Evolutionary conservation across 2,329 filamentous ascomycete species (phyloP), one percentile per base, ranked within the genome.

Genomic region (Cercospora nicotianae): DNA sequence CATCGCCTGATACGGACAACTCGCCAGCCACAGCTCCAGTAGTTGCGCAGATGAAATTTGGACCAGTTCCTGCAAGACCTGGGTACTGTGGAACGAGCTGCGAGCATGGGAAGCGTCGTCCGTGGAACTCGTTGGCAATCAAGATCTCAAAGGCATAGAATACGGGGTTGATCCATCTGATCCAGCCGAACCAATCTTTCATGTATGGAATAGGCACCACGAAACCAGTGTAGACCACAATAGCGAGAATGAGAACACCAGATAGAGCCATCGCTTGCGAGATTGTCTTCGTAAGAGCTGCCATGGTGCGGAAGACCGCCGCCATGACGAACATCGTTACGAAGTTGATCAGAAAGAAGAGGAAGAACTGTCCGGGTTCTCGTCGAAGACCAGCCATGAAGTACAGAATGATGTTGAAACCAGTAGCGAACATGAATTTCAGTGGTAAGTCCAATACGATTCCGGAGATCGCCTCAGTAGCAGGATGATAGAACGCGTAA

Each of bases 81-180:
- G 77, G 73, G 63, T 81, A 81, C 7, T 76, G 66, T 0, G 82
- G 81, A 16, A 83, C 73, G 65, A 81, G 77, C 2, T 71, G 48
- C 5, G 79, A 77, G 70, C 81, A 79, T 20, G 67, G 67, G 57
- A 78, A 78, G 7, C 72, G 53, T 20, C 74, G 61, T 8, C 76
- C 77, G 57, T 78, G 76, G 63, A 88, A 83, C 68, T 88, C 85
- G 69, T 87, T 87, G 0, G 83, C 77, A 39, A 87, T 72, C 33
- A 90, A 80, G 0, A 83, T 84, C 74, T 91, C 90, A 63, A 89
- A 91, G 2, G 85, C 84, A 75, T 91, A 92, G 26, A 83, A 84
- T 2, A 91, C 78, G 0, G 89, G 89, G 65, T 91, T 90, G 53
- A 76, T 72, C 68, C 71, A 75, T 30, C 73, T 69, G 60, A 75